phyloP scores from a whole-genome alignment of 306 rosid genomes.

The Cyamopsis tetragonoloba region DNA sequence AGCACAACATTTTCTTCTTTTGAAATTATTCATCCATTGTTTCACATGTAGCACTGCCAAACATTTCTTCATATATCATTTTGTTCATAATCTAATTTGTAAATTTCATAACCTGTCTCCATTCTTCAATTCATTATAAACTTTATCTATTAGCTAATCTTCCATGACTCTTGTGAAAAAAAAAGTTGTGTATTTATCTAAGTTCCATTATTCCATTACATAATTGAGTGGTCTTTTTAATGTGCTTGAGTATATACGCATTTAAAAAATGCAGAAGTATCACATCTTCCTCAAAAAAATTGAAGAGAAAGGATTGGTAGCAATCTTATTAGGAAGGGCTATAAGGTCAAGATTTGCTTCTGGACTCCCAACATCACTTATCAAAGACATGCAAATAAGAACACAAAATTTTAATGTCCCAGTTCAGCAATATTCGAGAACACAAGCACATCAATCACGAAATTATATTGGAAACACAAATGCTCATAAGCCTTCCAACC shows the following conservation, averaged over 20 bases:
- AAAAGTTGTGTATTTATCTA: no score
- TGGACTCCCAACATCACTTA: conserved; percentile 16
- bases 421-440: neutral
- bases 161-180: no score
- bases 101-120: no score
- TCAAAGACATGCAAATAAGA: conserved; percentile 3
- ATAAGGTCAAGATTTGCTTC: conserved; percentile 46
- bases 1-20: no score
- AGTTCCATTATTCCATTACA: neutral
- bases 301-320: conserved; percentile 31
- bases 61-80: no score
- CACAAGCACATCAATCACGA: neutral
- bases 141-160: no score
- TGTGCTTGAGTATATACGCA: neutral
- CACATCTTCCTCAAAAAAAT: conserved; percentile 45
- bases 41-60: no score
- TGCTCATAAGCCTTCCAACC: neutral
- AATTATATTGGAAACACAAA: neutral
- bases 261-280: conserved; percentile 48
- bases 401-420: neutral
- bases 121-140: no score
- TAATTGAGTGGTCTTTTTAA: neutral
- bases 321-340: conserved; percentile 27
- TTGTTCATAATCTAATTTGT: no score
- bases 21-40: no score